Evolutionary conservation across 139 green algal genomes (phyloP).

Genomic region (Closterium sp.): DNA sequence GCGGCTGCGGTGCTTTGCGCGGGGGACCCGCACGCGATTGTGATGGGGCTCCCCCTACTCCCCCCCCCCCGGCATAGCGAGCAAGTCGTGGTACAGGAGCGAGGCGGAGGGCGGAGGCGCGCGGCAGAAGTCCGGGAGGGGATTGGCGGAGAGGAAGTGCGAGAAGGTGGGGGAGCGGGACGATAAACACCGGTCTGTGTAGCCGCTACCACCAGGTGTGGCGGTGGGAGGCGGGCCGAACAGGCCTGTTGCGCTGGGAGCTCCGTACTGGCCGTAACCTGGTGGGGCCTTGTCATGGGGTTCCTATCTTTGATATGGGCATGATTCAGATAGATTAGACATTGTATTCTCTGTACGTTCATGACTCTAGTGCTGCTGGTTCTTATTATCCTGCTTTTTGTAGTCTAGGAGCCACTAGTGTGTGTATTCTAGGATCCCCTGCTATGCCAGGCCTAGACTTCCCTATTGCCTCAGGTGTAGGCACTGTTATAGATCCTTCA

Average conservation of each 20-base stretch:
- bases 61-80: not conserved
- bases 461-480: no score
- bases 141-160: not conserved
- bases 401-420: no score
- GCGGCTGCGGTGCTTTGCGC: not conserved
- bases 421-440: no score
- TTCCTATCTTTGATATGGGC: no score
- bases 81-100: not conserved
- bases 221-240: not conserved
- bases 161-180: not conserved
- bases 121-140: not conserved
- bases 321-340: no score
- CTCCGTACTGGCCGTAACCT: not conserved
- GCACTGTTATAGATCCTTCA: no score
- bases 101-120: not conserved
- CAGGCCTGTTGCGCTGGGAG: not conserved
- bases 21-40: not conserved
- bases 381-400: no score
- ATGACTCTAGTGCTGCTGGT: no score
- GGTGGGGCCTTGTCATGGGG: no score
- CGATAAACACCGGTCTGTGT: not conserved
- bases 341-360: no score
- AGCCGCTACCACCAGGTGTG: not conserved
- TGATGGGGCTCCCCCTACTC: not conserved
- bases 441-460: no score